phyloP scores from a whole-genome alignment of 768 basidiomycete species.

The Mycena kentingensis region DNA sequence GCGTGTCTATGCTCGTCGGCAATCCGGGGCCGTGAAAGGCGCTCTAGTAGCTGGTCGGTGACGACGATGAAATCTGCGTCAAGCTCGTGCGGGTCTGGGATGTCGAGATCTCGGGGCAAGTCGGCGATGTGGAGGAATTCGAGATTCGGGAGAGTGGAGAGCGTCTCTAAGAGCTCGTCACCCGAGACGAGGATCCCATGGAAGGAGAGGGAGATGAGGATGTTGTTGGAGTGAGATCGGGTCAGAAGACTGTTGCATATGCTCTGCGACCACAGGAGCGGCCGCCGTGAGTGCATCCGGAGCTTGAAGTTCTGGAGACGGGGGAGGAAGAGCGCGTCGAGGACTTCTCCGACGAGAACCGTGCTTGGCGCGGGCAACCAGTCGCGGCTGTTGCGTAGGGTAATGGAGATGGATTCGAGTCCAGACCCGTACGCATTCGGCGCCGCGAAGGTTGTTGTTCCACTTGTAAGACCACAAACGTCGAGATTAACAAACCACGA shows the following conservation, averaged over 20 bases:
- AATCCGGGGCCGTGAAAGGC: neutral
- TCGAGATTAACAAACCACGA: too few species aligned
- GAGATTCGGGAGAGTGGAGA: neutral
- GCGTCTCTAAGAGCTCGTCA: neutral
- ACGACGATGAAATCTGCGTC: slow-evolving; percentile 3
- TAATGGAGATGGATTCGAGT: neutral
- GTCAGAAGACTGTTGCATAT: neutral
- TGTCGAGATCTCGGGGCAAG: neutral
- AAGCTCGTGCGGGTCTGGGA: neutral
- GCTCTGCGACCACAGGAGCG: neutral
- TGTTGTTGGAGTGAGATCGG: slow-evolving; percentile 4
- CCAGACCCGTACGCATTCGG: neutral
- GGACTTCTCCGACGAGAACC: neutral
- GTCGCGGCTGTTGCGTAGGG: neutral
- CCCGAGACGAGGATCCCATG: neutral
- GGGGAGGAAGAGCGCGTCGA: neutral
- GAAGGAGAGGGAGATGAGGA: neutral
- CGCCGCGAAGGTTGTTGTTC: neutral
- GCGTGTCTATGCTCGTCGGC: too few species aligned
- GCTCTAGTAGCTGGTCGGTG: neutral
- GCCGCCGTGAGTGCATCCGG: neutral
- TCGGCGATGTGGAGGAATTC: slow-evolving; percentile 5
- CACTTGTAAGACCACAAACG: neutral
- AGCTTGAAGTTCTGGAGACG: neutral
- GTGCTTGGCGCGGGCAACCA: neutral